Conservation (phyloP, 23 red algal genomes). For the Gracilariopsis chorda region DNA sequence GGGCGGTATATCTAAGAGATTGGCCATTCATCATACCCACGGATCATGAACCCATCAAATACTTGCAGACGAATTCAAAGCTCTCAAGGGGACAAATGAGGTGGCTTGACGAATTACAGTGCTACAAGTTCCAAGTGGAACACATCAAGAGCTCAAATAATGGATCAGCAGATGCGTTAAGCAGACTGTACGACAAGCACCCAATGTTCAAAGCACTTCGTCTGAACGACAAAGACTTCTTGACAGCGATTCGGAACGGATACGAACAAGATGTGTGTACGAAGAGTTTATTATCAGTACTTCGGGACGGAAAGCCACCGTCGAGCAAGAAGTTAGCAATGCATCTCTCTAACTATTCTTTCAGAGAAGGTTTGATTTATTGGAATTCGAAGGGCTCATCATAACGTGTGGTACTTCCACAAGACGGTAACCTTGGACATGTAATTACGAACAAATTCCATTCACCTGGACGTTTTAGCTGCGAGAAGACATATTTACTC, state of each 20-base stretch:
- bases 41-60: conserved; percentile 16
- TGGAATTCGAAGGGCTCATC: neutral
- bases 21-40: neutral
- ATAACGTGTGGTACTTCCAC: neutral
- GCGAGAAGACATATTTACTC: conserved; percentile 33
- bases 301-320: neutral
- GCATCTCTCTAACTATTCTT: conserved; percentile 16
- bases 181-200: neutral
- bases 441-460: neutral
- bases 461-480: neutral
- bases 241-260: neutral
- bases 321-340: neutral
- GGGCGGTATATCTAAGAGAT: neutral
- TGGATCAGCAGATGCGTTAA: neutral
- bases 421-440: neutral
- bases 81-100: neutral
- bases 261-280: neutral
- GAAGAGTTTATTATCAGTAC: neutral
- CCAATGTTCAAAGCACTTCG: neutral
- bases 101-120: conserved; percentile 12
- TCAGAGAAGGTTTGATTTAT: neutral
- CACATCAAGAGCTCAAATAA: too few species aligned
- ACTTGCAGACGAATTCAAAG: neutral
- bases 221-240: neutral
- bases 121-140: neutral